Base-by-base conservation (phyloP, 176 grass and related monocot genomes). In the Stipa capillata region DNA sequence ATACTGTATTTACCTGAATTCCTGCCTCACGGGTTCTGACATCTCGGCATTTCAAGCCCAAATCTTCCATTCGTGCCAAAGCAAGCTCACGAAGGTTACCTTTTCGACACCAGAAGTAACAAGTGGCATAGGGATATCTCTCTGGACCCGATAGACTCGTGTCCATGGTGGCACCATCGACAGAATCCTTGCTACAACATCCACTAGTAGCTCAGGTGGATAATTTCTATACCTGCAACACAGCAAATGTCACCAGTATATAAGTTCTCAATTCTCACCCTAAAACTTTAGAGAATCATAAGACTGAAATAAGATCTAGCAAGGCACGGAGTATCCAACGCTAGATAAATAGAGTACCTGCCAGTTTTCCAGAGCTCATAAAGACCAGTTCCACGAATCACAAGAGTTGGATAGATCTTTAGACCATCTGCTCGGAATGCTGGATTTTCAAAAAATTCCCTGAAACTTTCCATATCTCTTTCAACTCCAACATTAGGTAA, bases 331-430 rank as follows among this genome's bases (percentile, higher is more conserved):
- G 71, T 82, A 53, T 69, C n/a, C 41, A 80, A 53, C 27, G 1
- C 40, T 70, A 55, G 36, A 80, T 67, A 75, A 79, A 47, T 74
- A 56, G 9, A 74, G 33, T 89, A 99, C 97, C 92, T 99, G 77
- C 97, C 90, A 84, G 97, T 99, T 93, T 99, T 95, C 88, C 97
- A 99, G 35, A 99, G 88, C 45, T 96, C 97, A 85, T 99, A 99
- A 81, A 99, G 90, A 84, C 97, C 97, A 83, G 97, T 99, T 89
- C 97, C 97, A 76, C 97, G 92, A 83, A 99, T 93, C 40, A 99
- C 92, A 82, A 95, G 92, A 49, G 96, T 99, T 35, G 96, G 96
- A 65, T 99, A 99, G 63, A 99, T 99, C 78, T 99, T 99, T 85
- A 95, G 90, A 48, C 96, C 96, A 79, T 95, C 96, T 21, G 96